Conservation (phyloP, 352 stramenopile species). For the Phytophthora pseudosyringae region DNA sequence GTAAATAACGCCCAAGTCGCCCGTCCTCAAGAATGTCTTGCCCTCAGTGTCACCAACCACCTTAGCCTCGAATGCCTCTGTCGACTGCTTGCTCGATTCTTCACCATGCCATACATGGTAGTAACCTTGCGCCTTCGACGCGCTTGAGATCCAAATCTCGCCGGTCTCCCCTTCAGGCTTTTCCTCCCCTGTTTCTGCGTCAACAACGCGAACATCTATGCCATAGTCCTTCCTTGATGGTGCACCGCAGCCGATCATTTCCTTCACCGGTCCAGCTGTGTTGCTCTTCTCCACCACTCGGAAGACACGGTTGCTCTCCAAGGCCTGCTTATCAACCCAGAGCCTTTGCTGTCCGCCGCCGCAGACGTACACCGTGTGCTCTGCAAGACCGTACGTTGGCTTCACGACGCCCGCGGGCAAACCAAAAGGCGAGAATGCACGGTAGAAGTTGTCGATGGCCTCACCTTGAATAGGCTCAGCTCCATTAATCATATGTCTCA, state of each 20-base stretch:
- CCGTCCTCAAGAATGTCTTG: slow-evolving; percentile 91
- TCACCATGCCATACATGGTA: slow-evolving; percentile 55
- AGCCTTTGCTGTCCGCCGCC: slow-evolving; percentile 91
- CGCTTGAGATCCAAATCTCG: slow-evolving; percentile 89
- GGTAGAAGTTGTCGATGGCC: slow-evolving; percentile 89
- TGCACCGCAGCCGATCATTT: slow-evolving; percentile 95
- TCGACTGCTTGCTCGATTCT: slow-evolving; percentile 79
- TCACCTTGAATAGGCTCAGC: slow-evolving; percentile 96
- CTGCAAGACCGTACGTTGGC: slow-evolving; percentile 99
- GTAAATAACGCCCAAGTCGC: slow-evolving; percentile 98
- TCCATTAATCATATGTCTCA: slow-evolving; percentile 98
- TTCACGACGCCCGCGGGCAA: slow-evolving; percentile 91
- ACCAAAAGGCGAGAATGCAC: slow-evolving; percentile 89
- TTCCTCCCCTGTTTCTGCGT: slow-evolving; percentile 69
- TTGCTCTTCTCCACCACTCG: slow-evolving; percentile 39
- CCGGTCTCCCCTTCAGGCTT: slow-evolving; percentile 70
- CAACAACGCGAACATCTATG: slow-evolving; percentile 95
- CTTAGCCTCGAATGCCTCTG: slow-evolving; percentile 90
- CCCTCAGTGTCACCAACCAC: slow-evolving; percentile 48
- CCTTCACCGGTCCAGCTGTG: slow-evolving; percentile 40
- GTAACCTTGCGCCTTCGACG: slow-evolving; percentile 95
- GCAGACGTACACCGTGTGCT: slow-evolving; percentile 99
- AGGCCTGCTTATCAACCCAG: slow-evolving; percentile 87
- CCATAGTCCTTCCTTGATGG: slow-evolving; percentile 81
- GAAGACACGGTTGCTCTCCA: slow-evolving; percentile 87